Evolutionary conservation across 176 grass and related monocot species (phyloP).

Genomic region (Oryza officinalis): DNA sequence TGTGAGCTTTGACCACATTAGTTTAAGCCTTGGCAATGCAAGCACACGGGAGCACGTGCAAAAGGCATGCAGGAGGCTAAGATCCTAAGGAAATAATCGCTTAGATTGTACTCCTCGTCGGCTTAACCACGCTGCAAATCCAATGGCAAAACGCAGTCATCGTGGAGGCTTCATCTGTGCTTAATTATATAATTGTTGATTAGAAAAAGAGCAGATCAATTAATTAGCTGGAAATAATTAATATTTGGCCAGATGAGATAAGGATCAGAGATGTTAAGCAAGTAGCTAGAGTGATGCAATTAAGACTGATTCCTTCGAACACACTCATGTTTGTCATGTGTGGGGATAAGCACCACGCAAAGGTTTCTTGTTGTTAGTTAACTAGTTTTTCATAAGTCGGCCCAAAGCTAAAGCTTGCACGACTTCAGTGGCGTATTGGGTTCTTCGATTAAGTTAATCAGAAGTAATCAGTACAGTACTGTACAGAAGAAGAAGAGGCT

Average conservation of each 20-base stretch:
- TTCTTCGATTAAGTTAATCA: background rate
- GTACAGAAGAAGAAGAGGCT: background rate
- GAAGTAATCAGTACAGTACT: background rate
- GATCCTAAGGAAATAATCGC: slow-evolving; percentile 35
- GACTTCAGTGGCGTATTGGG: slow-evolving; percentile 16
- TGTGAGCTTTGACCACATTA: slow-evolving; percentile 24
- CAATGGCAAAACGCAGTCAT: background rate
- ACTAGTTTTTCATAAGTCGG: background rate
- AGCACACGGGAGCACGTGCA: background rate
- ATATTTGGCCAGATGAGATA: slow-evolving; percentile 12
- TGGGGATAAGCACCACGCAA: slow-evolving; percentile 23
- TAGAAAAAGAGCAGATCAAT: background rate
- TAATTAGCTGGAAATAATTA: background rate
- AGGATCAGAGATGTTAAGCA: background rate
- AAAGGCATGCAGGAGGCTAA: slow-evolving; percentile 2
- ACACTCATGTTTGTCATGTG: slow-evolving; percentile 23
- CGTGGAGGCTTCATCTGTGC: background rate
- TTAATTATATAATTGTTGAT: background rate
- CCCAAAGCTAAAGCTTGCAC: background rate
- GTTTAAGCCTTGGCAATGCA: background rate
- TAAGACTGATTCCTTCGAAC: slow-evolving; percentile 26
- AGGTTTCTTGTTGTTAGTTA: slow-evolving; percentile 8
- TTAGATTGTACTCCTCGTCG: slow-evolving; percentile 14
- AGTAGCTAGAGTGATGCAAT: background rate
- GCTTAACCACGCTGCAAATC: background rate